These are phyloP conservation scores for Gastrolobium bilobum DNA, from an alignment of 306 rosid species.

Conservation along the genomic window DNA sequence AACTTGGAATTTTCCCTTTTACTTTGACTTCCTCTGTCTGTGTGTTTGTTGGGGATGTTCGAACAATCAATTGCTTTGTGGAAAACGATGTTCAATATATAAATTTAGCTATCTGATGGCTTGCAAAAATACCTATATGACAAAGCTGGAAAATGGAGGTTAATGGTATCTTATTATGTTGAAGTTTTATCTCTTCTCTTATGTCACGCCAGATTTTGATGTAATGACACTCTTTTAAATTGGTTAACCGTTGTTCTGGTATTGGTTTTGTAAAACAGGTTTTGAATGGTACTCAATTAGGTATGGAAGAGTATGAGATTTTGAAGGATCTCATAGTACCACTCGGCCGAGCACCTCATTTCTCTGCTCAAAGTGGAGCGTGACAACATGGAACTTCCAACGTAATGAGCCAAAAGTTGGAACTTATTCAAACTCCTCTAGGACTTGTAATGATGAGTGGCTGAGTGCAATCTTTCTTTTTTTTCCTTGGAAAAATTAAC, in stretches of 20 bases:
- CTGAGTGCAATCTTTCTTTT: not conserved
- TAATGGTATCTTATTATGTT: conserved; percentile 26
- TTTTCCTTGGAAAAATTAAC: not conserved
- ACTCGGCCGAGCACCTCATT: conserved; percentile 81
- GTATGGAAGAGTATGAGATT: conserved; percentile 74
- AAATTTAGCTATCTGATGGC: not conserved
- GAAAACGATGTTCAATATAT: not conserved
- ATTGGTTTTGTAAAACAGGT: conserved; percentile 66
- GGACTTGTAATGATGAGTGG: not conserved
- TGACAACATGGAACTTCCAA: conserved; percentile 43
- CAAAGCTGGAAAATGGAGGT: conserved; percentile 16
- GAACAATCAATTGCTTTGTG: not conserved
- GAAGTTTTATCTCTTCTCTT: not conserved
- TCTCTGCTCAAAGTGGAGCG: conserved; percentile 83
- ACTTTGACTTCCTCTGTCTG: not conserved
- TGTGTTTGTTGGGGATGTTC: conserved; percentile 10
- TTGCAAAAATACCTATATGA: conserved; percentile 14
- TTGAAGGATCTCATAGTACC: conserved; percentile 85
- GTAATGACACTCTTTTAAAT: not conserved
- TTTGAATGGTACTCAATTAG: conserved; percentile 71
- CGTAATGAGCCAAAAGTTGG: conserved; percentile 5
- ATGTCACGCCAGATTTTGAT: not conserved
- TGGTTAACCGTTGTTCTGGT: conserved; percentile 42
- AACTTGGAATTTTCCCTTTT: not conserved
- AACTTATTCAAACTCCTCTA: not conserved